Base-by-base conservation (phyloP, 345 rosid species). In the Passiflora organensis region DNA sequence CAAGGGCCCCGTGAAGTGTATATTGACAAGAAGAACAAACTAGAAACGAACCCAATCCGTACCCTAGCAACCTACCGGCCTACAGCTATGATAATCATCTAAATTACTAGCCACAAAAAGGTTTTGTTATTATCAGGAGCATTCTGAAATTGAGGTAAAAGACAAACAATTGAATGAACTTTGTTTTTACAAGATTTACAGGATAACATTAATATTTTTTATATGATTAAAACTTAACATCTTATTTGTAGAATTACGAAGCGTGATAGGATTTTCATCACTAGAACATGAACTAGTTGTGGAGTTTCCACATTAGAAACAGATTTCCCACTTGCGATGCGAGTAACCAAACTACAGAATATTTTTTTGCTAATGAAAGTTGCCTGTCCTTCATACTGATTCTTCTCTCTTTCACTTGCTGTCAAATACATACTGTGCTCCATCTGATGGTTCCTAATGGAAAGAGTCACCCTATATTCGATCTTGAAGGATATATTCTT, bases 371-470 rank as follows among this genome's bases (percentile, higher is more conserved):
- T n/a, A n/a, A 44, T 34, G 16, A 41, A 56, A 17, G 32, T 41
- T 5, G 43, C n/a, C 10, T 44, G 64, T 56, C 68, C 60, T 60
- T 81, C 25, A 69, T 64, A 66, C 71, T 24, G 66, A 78, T 74
- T 76, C 76, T 48, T n/a, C n/a, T 66, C 66, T 50, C 62, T 44
- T 63, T 51, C 48, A 65, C 38, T 51, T n/a, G n/a, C n/a, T n/a
- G n/a, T 34, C 16, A 45, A 25, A 47, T 60, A 39, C 49, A 43
- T 64, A 32, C n/a, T n/a, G n/a, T n/a, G n/a, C n/a, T n/a, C 51
- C 60, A 72, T 71, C 72, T 56, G 76, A 84, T 78, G 87, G 82
- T 70, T 77, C 68, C 57, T 41, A 66, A 69, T 71, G 61, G 42
- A 59, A 74, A 74, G 78, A 70, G 78, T 77, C 86, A 77, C 77